These are phyloP conservation scores for Hawksworthiomyces lignivorus DNA, from an alignment of 2,329 filamentous ascomycete species.

Conservation along the genomic window DNA sequence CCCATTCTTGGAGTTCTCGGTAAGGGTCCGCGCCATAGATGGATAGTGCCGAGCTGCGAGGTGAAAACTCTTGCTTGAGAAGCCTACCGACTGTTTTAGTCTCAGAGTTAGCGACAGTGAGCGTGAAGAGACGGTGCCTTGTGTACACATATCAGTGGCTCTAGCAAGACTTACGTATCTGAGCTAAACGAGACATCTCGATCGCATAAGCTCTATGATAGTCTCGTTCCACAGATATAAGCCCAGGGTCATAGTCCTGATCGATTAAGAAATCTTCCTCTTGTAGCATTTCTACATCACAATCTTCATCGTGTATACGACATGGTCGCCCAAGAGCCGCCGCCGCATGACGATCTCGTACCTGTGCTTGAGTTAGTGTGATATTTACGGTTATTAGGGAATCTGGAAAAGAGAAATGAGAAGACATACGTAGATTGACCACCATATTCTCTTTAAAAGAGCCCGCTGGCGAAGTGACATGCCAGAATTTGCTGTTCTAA, in stretches of 20 bases:
- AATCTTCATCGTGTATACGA: constrained; percentile 4
- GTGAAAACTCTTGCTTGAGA: neutral
- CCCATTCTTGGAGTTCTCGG: neutral
- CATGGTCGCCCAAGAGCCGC: constrained; percentile 1
- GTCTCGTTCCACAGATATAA: neutral
- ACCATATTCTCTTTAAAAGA: constrained; percentile 2
- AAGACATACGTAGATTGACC: constrained; percentile 1
- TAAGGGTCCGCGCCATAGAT: neutral
- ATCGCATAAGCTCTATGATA: neutral
- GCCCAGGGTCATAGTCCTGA: neutral
- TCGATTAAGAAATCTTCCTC: neutral
- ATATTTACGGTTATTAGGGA: too few species aligned
- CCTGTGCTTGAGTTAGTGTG: too few species aligned
- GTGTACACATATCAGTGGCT: too few species aligned
- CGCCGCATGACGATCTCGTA: neutral
- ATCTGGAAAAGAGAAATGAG: too few species aligned
- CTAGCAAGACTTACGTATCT: neutral
- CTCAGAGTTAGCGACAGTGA: too few species aligned
- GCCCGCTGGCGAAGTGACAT: neutral
- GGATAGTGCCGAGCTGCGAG: neutral
- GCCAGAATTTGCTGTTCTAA: neutral
- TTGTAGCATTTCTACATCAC: constrained; percentile 2
- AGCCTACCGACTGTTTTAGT: neutral
- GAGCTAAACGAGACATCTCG: constrained; percentile 1
- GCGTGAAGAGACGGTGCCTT: too few species aligned